Percentiles rank a stretch among this genome's conserved stretches.
phyloP scores from a whole-genome alignment of 177 flowering plant species.

The Viscum album region DNA sequence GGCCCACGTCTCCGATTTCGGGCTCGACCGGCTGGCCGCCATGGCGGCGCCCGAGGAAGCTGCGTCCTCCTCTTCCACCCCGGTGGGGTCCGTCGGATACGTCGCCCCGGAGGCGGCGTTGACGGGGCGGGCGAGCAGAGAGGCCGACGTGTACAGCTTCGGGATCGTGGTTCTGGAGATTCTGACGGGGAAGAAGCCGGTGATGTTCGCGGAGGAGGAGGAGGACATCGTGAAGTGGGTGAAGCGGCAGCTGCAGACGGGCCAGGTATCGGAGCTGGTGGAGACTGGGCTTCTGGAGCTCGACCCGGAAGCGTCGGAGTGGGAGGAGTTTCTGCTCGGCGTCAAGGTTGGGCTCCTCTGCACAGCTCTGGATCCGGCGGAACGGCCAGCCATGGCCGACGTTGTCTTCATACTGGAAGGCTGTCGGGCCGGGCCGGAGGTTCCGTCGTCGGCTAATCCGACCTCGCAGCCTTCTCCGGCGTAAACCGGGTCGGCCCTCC shows the following conservation, averaged over 20 bases:
- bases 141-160: constrained; percentile 7
- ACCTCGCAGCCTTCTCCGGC: constrained; percentile 5
- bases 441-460: constrained; percentile 1
- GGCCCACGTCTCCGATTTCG: constrained; percentile 7
- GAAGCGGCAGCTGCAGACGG: constrained; percentile 5
- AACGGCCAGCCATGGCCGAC: constrained; percentile 1
- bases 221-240: constrained; percentile 10
- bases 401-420: constrained; percentile 8
- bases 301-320: constrained; percentile 4
- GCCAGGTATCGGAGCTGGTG: constrained; percentile 1
- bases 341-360: constrained; percentile 5
- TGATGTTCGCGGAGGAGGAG: constrained; percentile 5
- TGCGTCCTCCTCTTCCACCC: background rate
- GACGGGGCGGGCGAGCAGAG: constrained; percentile 3
- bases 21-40: background rate
- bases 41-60: constrained; percentile 9
- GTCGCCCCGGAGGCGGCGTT: background rate
- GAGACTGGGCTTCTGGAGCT: constrained; percentile 4
- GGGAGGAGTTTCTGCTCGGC: constrained; percentile 7
- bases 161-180: constrained; percentile 8
- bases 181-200: constrained; percentile 6
- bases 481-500: no score
- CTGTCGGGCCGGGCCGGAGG: constrained; percentile 4
- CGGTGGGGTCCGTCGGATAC: constrained; percentile 2
- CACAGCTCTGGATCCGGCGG: background rate